A percentile compares a stretch with the other conserved stretches of the same genome.
These are phyloP conservation scores for Pyricularia grisea DNA, from an alignment of 2,329 filamentous ascomycete species.

Conservation along the genomic window DNA sequence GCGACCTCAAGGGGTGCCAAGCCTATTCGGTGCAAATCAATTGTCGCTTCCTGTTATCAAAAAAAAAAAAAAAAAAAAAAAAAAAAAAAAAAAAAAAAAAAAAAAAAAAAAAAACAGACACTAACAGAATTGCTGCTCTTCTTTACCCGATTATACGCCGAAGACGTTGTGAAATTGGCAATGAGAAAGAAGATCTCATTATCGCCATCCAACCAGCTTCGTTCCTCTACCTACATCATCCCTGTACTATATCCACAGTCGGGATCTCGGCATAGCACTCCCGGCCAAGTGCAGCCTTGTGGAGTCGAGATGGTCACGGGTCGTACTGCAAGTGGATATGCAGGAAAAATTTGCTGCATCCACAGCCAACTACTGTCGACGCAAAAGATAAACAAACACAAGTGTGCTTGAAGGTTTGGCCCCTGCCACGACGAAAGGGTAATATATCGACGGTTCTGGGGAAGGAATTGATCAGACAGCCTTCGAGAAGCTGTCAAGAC, in stretches of 20 bases:
- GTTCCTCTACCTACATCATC: not conserved
- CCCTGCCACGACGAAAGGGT: not conserved
- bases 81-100: too few species aligned
- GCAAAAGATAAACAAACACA: too few species aligned
- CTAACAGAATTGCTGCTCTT: too few species aligned
- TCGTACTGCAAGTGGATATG: too few species aligned
- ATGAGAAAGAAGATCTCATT: not conserved
- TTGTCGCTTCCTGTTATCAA: not conserved
- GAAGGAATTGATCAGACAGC: not conserved
- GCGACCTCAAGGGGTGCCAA: not conserved
- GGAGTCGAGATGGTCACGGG: too few species aligned
- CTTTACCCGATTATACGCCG: not conserved
- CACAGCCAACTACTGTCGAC: too few species aligned
- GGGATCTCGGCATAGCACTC: not conserved
- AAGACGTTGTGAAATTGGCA: not conserved
- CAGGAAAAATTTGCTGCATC: too few species aligned
- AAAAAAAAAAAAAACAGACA: too few species aligned
- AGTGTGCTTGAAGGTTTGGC: not conserved
- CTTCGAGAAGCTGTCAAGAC: not conserved
- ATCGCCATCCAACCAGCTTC: not conserved
- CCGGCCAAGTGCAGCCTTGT: too few species aligned
- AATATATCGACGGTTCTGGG: not conserved
- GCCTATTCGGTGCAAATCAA: not conserved
- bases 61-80: too few species aligned
- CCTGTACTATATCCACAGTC: not conserved